Evolutionary conservation across 805 yeast genomes (phyloP), one percentile per base, ranked within the genome.

Genomic region (Clavispora phyllophila): DNA sequence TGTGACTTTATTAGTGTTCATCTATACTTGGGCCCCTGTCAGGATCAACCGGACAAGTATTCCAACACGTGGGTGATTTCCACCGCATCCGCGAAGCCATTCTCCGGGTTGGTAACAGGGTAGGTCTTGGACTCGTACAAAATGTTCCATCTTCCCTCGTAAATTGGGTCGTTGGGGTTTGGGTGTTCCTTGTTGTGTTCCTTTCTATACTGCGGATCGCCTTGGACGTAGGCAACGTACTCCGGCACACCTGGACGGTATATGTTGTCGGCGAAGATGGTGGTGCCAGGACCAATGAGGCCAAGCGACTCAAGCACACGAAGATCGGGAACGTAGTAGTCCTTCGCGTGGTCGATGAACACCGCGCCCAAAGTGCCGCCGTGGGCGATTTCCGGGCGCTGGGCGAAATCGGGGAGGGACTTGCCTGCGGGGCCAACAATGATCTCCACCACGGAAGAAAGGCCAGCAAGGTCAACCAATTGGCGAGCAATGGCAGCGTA

Each of bases 341-440:
- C 59, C 41, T 66, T 66, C 51, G 58, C 53, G 46, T 72, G 77
- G 50, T 73, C 73, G 37, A 73, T 57, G 40, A 73, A 64, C 4
- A 67, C 51, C 31, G 71, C 51, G 41, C 70, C 75, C 1, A 66
- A 48, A 1, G 65, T 48, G 4, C 46, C 42, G 41, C 44, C 58
- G 17, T 41, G 23, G 22, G 46, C 39, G 13, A 38, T 27, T 3
- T 33, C 26, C 24, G 57, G 39, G 19, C 46, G 36, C 2, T 45
- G 53, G 20, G 54, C 60, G 40, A 66, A 63, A 1, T 43, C 47
- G 1, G 57, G 61, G 29, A 70, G 54, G 0, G 57, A 49, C 10
- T 57, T 45, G 3, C 58, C 52, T 1, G 73, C 69, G 1, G 55
- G 50, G 2, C 73, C 73, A 1, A 62, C 60, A 15, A 62, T 52